Base-by-base conservation (phyloP, 768 basidiomycete genomes). In the Boletus rex-veris region DNA sequence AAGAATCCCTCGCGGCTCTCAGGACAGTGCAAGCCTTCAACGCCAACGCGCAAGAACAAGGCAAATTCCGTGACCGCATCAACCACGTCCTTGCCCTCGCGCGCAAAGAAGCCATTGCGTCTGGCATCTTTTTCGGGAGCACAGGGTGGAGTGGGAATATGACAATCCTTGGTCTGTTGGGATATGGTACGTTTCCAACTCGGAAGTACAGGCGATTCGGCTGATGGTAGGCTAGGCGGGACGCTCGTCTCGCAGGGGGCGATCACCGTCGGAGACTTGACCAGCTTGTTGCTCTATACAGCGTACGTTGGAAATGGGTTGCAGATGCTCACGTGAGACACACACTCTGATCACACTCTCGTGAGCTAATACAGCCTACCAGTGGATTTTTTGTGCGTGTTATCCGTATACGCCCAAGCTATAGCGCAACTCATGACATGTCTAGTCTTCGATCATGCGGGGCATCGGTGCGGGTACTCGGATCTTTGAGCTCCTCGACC, bases 141-240 rank as follows among this genome's bases (percentile, higher is more conserved):
- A 92, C 88, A 0, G 89, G 92, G 1, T 90, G 92, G 86, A 92
- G 93, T 51, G 95, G 96, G 11, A 98, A 98, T 65, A 77, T 96
- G 48, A 94, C 96, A 0, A 70, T 98, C 44, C 76, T 99, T 41
- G 90, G 85, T 45, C 73, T 99, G 26, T 76, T 99, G 31, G 92
- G 93, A 41, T 99, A 97, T 64, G 96, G 95, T 89, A 59, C 41
- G 80, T 67, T 15, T 30, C 11, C 33, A 9, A 3, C 33, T 38
- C 21, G 10, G 16, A 38, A 9, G 15, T 14, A 5, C 42, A 33
- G 14, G 7, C 7, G 18, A 18, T 41, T 14, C 48, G 28, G 31
- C 47, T 60, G 21, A 60, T 36, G 19, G 18, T 35, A 15, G 5
- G 14, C 55, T 59, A 94, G 92, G 93, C 48, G 96, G 96, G 3